These are phyloP conservation scores for Alopecurus myosuroides DNA, from an alignment of 176 grass and related monocot genomes.

Conservation along the genomic window DNA sequence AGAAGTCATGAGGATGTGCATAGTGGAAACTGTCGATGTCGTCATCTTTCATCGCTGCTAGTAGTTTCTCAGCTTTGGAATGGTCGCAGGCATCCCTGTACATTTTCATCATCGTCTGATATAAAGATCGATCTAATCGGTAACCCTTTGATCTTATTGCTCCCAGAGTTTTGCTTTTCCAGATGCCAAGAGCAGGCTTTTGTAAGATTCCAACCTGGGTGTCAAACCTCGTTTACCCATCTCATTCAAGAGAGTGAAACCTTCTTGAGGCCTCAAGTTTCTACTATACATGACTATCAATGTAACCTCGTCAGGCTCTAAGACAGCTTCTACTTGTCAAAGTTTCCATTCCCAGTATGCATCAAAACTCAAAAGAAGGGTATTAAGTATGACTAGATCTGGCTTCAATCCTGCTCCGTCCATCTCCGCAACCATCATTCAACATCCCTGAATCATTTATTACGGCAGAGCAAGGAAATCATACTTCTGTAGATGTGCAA, in stretches of 20 bases:
- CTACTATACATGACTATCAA: constrained; percentile 94
- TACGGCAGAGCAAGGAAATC: constrained; percentile 65
- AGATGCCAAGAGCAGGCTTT: constrained; percentile 81
- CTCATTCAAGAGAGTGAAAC: constrained; percentile 74
- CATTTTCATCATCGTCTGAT: constrained; percentile 94
- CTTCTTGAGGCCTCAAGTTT: constrained; percentile 73
- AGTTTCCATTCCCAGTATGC: constrained; percentile 66
- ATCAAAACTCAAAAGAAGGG: constrained; percentile 79
- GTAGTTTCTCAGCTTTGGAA: constrained; percentile 71
- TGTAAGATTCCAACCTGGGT: constrained; percentile 81
- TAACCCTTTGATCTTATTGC: constrained; percentile 67
- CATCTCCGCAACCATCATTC: constrained; percentile 89
- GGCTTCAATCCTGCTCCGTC: constrained; percentile 65
- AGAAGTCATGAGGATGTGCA: constrained; percentile 95
- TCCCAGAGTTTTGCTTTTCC: constrained; percentile 76
- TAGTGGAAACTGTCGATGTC: constrained; percentile 71
- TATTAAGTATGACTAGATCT: constrained; percentile 64
- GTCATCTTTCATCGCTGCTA: constrained; percentile 77
- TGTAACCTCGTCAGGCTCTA: constrained; percentile 80
- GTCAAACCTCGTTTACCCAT: constrained; percentile 66
- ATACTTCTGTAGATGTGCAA: constrained; percentile 83
- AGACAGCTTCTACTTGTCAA: constrained; percentile 61
- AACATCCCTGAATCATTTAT: constrained; percentile 67
- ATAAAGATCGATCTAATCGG: constrained; percentile 69
- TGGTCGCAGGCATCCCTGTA: constrained; percentile 77